These are phyloP conservation scores for Picea mariana DNA, from an alignment of 83 land plant genomes.

Conservation along the genomic window DNA sequence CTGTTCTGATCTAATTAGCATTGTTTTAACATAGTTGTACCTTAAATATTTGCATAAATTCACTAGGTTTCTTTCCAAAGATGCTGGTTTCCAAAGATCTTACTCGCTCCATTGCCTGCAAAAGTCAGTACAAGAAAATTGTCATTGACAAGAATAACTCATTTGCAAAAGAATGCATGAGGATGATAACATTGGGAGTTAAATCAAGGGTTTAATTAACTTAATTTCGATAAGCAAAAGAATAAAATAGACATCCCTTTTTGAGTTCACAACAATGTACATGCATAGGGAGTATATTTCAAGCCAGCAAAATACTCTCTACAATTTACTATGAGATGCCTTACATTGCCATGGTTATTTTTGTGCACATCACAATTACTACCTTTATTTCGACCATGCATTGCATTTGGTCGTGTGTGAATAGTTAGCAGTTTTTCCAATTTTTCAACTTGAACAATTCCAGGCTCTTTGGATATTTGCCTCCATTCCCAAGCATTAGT, in stretches of 20 bases:
- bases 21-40: slow-evolving; percentile 29
- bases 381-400: too few relatives aligned
- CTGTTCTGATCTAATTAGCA: not conserved
- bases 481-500: too few relatives aligned
- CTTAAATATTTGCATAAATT: slow-evolving; percentile 97
- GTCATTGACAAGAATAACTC: not conserved
- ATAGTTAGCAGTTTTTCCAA: too few relatives aligned
- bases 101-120: slow-evolving; percentile 89
- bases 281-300: too few relatives aligned
- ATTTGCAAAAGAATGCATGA: not conserved
- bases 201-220: not conserved
- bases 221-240: not conserved
- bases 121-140: not conserved
- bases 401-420: too few relatives aligned
- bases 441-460: too few relatives aligned
- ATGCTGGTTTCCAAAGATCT: slow-evolving; percentile 74
- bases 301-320: not conserved
- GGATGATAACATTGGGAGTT: too few relatives aligned
- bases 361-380: too few relatives aligned
- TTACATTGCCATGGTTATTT: not conserved
- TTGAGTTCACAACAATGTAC: too few relatives aligned
- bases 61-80: slow-evolving; percentile 94
- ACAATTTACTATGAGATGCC: not conserved
- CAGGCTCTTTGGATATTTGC: too few relatives aligned
- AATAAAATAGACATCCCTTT: not conserved